Percentiles rank a stretch among this genome's conserved stretches.
Evolutionary conservation across 2,329 filamentous ascomycete species (phyloP).

Genomic region (Pseudogymnoascus sp.): DNA sequence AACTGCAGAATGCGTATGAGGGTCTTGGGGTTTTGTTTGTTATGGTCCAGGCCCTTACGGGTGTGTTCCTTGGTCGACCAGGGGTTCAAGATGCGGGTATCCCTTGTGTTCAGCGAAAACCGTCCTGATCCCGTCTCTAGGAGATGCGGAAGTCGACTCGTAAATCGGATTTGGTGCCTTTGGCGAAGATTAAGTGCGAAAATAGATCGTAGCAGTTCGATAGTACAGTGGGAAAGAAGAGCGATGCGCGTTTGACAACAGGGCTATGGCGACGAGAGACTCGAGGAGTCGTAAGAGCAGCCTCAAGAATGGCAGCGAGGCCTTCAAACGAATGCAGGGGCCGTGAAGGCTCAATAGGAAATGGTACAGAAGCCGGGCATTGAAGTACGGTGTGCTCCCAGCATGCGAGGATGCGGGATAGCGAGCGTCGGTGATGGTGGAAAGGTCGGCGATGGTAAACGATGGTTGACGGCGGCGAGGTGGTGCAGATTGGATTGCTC

Average conservation of each 20-base stretch:
- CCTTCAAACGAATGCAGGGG: slow-evolving; percentile 6
- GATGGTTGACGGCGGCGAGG: neutral
- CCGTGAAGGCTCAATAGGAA: slow-evolving; percentile 5
- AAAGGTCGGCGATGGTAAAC: neutral
- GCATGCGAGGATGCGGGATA: slow-evolving; percentile 3
- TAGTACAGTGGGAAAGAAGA: neutral
- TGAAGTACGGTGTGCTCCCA: neutral
- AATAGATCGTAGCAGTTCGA: neutral
- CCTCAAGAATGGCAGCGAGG: neutral
- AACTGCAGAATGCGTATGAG: neutral
- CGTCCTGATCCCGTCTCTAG: neutral
- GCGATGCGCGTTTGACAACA: neutral
- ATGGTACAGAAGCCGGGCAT: neutral
- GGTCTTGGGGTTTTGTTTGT: neutral
- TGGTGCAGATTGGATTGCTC: neutral
- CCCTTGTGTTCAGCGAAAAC: neutral
- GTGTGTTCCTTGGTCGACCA: slow-evolving; percentile 8
- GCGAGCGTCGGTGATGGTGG: slow-evolving; percentile 2
- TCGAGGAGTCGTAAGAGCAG: neutral
- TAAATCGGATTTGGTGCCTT: neutral
- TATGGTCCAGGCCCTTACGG: neutral
- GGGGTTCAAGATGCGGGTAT: neutral
- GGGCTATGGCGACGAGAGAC: neutral
- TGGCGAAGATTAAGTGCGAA: neutral
- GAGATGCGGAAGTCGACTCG: neutral